Conservation (phyloP, 2,329 filamentous ascomycete genomes). For the Corynespora cassiicola region DNA sequence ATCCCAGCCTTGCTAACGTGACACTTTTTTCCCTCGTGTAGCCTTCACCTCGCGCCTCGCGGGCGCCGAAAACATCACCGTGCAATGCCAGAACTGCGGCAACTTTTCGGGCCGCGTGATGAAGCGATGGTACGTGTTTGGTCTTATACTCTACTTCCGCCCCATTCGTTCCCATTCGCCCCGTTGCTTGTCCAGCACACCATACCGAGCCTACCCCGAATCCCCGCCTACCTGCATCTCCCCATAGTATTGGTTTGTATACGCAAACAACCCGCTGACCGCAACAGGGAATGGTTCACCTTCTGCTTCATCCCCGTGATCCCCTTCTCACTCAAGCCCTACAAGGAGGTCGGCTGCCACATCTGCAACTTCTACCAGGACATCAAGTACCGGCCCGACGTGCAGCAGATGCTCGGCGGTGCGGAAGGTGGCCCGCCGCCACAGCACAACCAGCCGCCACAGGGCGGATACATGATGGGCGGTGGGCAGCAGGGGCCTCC, state of each 20-base stretch:
- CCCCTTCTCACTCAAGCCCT: constrained; percentile 67
- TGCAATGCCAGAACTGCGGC: constrained; percentile 61
- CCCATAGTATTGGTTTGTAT: not conserved
- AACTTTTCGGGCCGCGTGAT: constrained; percentile 54
- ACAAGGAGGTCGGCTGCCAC: constrained; percentile 72
- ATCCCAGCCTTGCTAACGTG: not conserved
- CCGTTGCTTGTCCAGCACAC: too few relatives aligned
- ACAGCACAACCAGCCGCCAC: constrained; percentile 6
- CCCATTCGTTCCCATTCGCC: not conserved
- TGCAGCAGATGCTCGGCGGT: constrained; percentile 37
- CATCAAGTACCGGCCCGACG: constrained; percentile 51
- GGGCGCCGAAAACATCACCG: constrained; percentile 58
- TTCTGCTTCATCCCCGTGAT: constrained; percentile 79
- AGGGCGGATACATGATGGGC: constrained; percentile 31
- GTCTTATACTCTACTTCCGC: not conserved
- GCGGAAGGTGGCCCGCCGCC: constrained; percentile 7
- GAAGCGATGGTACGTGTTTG: constrained; percentile 53
- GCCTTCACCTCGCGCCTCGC: constrained; percentile 54
- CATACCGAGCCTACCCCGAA: not conserved
- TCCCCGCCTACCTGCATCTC: constrained; percentile 2
- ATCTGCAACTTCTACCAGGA: constrained; percentile 79
- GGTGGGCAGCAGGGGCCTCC: too few relatives aligned
- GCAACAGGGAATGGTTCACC: constrained; percentile 69
- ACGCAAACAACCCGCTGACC: constrained; percentile 1
- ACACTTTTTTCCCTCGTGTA: constrained; percentile 17